A percentile compares a stretch with the other conserved stretches of the same genome.
phyloP scores from a whole-genome alignment of 192 early-diverging fungal genomes.

The Coemansia sp. region DNA sequence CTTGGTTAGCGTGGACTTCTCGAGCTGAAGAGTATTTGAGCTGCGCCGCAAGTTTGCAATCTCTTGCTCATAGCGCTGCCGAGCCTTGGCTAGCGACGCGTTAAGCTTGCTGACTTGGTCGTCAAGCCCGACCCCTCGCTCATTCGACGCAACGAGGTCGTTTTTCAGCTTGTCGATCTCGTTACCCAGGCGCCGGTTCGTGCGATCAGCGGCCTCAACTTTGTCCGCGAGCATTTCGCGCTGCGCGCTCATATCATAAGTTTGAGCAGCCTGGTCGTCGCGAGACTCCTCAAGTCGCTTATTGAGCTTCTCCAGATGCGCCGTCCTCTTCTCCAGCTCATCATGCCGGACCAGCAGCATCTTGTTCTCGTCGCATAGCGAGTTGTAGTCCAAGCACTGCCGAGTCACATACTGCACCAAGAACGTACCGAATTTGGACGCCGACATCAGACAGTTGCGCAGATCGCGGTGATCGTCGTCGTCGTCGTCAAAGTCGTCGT shows the following conservation, averaged over 20 bases:
- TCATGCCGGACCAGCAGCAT: conserved; percentile 15
- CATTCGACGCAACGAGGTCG: conserved; percentile 55
- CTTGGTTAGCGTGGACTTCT: conserved; percentile 59
- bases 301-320: conserved; percentile 29
- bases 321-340: conserved; percentile 31
- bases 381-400: conserved; percentile 42
- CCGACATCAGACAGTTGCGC: conserved; percentile 44
- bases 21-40: conserved; percentile 59
- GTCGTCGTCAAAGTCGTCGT: conserved; percentile 28
- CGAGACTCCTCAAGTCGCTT: conserved; percentile 40
- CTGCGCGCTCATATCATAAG: conserved; percentile 40
- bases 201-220: conserved; percentile 27
- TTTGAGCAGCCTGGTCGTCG: conserved; percentile 31
- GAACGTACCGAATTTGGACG: conserved; percentile 48
- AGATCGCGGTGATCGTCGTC: conserved; percentile 34
- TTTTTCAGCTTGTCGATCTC: conserved; percentile 63
- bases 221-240: conserved; percentile 26
- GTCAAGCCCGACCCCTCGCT: conserved; percentile 64
- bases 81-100: conserved; percentile 50
- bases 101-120: conserved; percentile 31
- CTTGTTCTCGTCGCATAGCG: conserved; percentile 37
- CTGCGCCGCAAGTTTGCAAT: conserved; percentile 60
- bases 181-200: conserved; percentile 26
- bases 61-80: conserved; percentile 66
- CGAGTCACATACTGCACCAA: conserved; percentile 52